Evolutionary conservation across 371 early-diverging fungal genomes (phyloP), one percentile per base, ranked within the genome.

Genomic region (Rhizomucor miehei): DNA sequence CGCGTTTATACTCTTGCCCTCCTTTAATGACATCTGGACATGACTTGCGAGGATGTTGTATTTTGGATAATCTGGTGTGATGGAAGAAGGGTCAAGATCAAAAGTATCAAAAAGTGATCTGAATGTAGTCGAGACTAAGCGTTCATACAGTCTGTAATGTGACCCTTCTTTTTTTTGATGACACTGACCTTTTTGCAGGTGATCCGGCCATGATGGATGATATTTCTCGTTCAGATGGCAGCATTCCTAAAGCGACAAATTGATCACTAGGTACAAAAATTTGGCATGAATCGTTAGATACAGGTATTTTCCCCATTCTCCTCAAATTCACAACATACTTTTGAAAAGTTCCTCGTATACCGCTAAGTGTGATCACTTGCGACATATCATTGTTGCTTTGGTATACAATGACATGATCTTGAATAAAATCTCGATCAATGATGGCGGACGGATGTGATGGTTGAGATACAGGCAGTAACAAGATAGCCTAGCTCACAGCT

Each of bases 11-110:
- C 19, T 43, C 12, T 63, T 56, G 11, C 69, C 62, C 2, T 60
- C 56, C 24, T 58, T 40, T 3, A 78, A 36, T 1, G 67, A 60
- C 3, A 78, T 14, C 20, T 69, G 73, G 14, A 78, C 70, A 62
- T 78, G 78, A n/a, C 70, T 74, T 0, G 74, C 74, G 1, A 78
- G 62, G 3, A 78, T 74, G 25, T 63, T 72, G 50, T 68, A 71
- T 41, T 61, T 61, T 4, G 71, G 74, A 36, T 74, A 67, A 23
- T 73, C 64, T 0, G 64, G 17, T 39, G 71, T 98, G 66, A 99
- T 86, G 4, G 86, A 79, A 1, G 95, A 87, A 16, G 85, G 85
- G 53, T 91, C 87, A 52, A 90, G 73, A 48, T 86, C 85, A 38
- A 56, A 54, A 8, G 59, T 57, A 38, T 72, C 72, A 55, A 72